Base-by-base conservation (phyloP, 345 rosid genomes). In the Rubroshorea leprosula region DNA sequence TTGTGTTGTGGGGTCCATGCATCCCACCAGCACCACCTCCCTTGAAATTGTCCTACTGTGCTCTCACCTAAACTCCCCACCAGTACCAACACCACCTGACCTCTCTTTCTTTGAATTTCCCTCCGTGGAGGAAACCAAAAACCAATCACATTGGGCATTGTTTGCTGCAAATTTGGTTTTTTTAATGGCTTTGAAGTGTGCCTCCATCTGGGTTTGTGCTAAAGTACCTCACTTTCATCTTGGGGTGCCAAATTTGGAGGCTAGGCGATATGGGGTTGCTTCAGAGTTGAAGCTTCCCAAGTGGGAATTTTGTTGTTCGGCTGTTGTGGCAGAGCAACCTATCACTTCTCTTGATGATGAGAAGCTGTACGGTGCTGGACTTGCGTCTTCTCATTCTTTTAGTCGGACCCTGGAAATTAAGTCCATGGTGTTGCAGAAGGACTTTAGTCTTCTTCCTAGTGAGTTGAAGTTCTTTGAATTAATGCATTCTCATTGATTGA, bases 361-460 rank as follows among this genome's bases (percentile, higher is more conserved):
- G 72, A 71, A 68, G 76, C 82, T 82, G 5, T 47, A 59, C 23
- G 4, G 5, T 23, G 53, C 73, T 57, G 75, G 57, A 50, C 62
- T 78, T 46, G 80, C 77, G 65, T 43, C 87, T 20, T 68, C 83
- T 73, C 74, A 16, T 67, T 73, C 72, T 27, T 60, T 59, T 75
- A 76, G 71, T 54, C 51, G 54, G 62, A 55, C 29, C 54, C 78
- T 60, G 61, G 75, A 69, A 35, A 23, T 62, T 26, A 54, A 62
- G 22, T 63, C 83, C 12, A 66, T 51, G 23, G 57, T 51, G 20
- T 83, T 83, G 60, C 85, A 85, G 60, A 84, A 65, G 80, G 98
- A 88, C 75, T 69, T 85, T 71, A 83, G 68, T 63, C 78, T 80
- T 72, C 95, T 88, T 76, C 96, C 90, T 22, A 91, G 98, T 91